A percentile compares a stretch with the other conserved stretches of the same genome.
Evolutionary conservation across 2,329 filamentous ascomycete genomes (phyloP).

Genomic region (Berkeleyomyces basicola): DNA sequence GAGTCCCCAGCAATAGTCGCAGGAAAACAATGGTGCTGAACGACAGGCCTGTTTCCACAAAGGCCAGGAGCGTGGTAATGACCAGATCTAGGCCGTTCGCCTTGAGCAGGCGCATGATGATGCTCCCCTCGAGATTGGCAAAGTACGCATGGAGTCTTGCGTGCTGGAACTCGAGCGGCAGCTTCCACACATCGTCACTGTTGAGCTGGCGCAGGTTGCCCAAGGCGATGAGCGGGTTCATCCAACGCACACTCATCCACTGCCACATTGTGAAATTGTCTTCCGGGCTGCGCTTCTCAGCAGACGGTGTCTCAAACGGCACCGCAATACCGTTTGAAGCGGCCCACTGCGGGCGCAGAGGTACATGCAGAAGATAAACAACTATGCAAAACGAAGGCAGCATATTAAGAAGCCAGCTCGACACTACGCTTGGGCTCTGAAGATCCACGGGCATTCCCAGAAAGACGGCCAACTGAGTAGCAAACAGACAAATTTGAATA

Average conservation of each 20-base stretch:
- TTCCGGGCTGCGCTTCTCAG: conserved; percentile 51
- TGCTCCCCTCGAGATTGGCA: conserved; percentile 52
- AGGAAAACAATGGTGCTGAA: conserved; percentile 50
- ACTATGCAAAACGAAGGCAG: conserved; percentile 30
- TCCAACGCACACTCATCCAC: conserved; percentile 75
- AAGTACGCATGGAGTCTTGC: conserved; percentile 57
- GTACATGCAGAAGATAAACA: conserved; percentile 46
- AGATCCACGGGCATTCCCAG: conserved; percentile 17
- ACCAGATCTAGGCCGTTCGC: conserved; percentile 69
- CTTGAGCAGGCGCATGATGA: conserved; percentile 49
- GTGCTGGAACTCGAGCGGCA: conserved; percentile 73
- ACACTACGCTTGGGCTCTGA: conserved; percentile 14
- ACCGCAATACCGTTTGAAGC: conserved; percentile 40
- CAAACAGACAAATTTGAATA: conserved; percentile 19
- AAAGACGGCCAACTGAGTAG: conserved; percentile 17
- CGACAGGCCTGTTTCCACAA: conserved; percentile 41
- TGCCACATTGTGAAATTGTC: conserved; percentile 67
- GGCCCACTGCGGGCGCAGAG: conserved; percentile 44
- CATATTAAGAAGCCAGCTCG: conserved; percentile 20
- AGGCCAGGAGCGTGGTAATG: conserved; percentile 45
- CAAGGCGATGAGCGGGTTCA: conserved; percentile 52
- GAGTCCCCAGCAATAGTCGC: conserved; percentile 42
- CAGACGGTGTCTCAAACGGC: conserved; percentile 23
- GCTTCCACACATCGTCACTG: conserved; percentile 65
- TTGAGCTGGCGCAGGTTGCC: conserved; percentile 51